Percentiles rank a stretch among this genome's conserved stretches.
phyloP scores from a whole-genome alignment of 1,284 basidiomycete genomes.

The Phaffia rhodozyma region DNA sequence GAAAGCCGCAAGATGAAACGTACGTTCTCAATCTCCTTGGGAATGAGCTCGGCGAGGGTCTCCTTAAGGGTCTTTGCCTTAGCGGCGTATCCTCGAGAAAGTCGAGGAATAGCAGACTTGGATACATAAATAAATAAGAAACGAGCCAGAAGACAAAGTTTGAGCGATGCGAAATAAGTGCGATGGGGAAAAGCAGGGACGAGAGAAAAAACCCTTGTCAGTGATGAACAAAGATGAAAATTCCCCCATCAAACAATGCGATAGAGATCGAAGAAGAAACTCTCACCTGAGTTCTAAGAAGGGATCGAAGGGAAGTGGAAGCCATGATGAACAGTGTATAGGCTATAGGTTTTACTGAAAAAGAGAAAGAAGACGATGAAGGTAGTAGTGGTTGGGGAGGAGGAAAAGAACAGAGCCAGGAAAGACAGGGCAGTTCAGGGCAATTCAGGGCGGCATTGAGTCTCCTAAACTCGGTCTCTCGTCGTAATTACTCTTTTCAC shows the following conservation, averaged over 20 bases:
- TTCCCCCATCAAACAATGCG: neutral
- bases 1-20: slow-evolving; percentile 21
- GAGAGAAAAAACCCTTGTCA: neutral
- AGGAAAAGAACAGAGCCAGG: too few relatives aligned
- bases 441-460: too few relatives aligned
- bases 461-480: too few relatives aligned
- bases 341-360: neutral
- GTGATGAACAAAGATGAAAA: neutral
- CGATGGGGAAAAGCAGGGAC: neutral
- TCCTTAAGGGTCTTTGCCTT: slow-evolving; percentile 75
- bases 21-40: slow-evolving; percentile 73
- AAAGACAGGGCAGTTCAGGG: too few relatives aligned
- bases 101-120: slow-evolving; percentile 13
- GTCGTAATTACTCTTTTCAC: too few relatives aligned
- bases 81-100: slow-evolving; percentile 40
- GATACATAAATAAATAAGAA: too few relatives aligned
- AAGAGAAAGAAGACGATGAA: slow-evolving; percentile 3
- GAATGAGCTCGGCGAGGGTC: slow-evolving; percentile 79
- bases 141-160: neutral
- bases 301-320: slow-evolving; percentile 21
- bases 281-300: slow-evolving; percentile 21
- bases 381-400: too few relatives aligned
- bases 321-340: slow-evolving; percentile 6
- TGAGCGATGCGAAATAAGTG: slow-evolving; percentile 6
- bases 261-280: neutral